Evolutionary conservation across 306 rosid genomes (phyloP).

Genomic region (Fragaria ananassa): DNA sequence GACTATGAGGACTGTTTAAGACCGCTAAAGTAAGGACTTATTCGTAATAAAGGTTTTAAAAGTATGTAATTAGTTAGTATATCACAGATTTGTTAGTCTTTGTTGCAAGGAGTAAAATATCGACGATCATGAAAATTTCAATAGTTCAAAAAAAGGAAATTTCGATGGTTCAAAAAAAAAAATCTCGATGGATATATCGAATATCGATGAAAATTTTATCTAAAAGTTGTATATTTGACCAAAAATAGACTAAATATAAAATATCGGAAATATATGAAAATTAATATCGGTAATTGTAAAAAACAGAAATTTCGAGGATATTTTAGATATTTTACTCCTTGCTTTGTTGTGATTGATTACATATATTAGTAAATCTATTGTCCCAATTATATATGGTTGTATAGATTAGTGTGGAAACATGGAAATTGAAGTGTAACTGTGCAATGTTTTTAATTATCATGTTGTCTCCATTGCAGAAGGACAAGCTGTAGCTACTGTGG

Average conservation of each 20-base stretch:
- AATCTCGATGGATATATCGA: no score
- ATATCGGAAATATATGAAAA: no score
- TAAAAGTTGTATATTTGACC: no score
- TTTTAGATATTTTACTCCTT: no score
- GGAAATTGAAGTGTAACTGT: slow-evolving; percentile 1
- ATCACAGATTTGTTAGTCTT: not conserved
- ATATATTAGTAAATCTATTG: not conserved
- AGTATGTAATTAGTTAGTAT: not conserved
- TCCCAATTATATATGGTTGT: not conserved
- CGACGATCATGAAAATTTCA: no score
- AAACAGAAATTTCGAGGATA: no score
- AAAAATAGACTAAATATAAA: no score
- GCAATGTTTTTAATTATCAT: not conserved
- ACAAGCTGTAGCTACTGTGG: slow-evolving; percentile 58
- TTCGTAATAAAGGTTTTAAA: not conserved
- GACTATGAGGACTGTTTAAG: not conserved
- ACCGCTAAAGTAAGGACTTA: not conserved
- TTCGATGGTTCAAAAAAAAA: no score
- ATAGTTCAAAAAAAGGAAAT: no score
- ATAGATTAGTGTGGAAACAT: not conserved
- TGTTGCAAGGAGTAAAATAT: no score
- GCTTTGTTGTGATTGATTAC: not conserved
- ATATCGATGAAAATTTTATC: no score
- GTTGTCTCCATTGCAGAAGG: slow-evolving; percentile 49
- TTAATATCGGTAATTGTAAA: no score